Evolutionary conservation across 352 stramenopile species (phyloP).

Genomic region (Globisporangium perplexum): DNA sequence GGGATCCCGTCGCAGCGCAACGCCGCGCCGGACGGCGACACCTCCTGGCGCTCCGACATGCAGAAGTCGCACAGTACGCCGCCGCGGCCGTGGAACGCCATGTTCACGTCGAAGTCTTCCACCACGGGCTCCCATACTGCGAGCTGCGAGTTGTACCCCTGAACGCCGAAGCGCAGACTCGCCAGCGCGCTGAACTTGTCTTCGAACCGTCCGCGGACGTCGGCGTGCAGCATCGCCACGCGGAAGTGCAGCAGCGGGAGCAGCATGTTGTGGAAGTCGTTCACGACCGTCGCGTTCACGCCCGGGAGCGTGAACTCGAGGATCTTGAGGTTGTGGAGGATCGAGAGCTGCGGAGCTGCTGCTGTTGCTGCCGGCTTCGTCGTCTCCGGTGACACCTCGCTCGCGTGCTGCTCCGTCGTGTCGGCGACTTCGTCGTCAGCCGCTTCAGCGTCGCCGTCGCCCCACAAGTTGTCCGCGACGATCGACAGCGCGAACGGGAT

Average conservation of each 20-base stretch:
- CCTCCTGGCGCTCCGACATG: slow-evolving; percentile 60
- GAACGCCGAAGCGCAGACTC: slow-evolving; percentile 60
- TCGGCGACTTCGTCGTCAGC: slow-evolving; percentile 1
- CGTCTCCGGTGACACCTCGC: not conserved
- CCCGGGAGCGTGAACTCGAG: slow-evolving; percentile 71
- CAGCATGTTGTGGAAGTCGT: slow-evolving; percentile 88
- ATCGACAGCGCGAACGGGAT: slow-evolving; percentile 75
- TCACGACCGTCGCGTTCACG: slow-evolving; percentile 76
- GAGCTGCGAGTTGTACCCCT: slow-evolving; percentile 85
- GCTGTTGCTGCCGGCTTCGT: slow-evolving; percentile 13
- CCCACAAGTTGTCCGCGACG: slow-evolving; percentile 24
- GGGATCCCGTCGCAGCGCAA: slow-evolving; percentile 67
- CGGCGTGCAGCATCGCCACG: slow-evolving; percentile 53
- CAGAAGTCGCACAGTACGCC: slow-evolving; percentile 77
- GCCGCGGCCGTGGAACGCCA: slow-evolving; percentile 59
- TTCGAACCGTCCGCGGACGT: slow-evolving; percentile 57
- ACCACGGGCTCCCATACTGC: slow-evolving; percentile 82
- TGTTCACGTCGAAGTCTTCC: slow-evolving; percentile 80
- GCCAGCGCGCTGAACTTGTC: slow-evolving; percentile 56
- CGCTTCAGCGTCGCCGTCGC: slow-evolving; percentile 7
- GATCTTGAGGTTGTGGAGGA: slow-evolving; percentile 67
- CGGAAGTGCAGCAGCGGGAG: slow-evolving; percentile 76
- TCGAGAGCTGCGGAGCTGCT: slow-evolving; percentile 14
- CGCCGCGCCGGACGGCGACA: slow-evolving; percentile 48
- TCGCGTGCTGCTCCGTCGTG: not conserved